Base-by-base conservation (phyloP, 345 rosid genomes). In the Noccaea caerulescens region DNA sequence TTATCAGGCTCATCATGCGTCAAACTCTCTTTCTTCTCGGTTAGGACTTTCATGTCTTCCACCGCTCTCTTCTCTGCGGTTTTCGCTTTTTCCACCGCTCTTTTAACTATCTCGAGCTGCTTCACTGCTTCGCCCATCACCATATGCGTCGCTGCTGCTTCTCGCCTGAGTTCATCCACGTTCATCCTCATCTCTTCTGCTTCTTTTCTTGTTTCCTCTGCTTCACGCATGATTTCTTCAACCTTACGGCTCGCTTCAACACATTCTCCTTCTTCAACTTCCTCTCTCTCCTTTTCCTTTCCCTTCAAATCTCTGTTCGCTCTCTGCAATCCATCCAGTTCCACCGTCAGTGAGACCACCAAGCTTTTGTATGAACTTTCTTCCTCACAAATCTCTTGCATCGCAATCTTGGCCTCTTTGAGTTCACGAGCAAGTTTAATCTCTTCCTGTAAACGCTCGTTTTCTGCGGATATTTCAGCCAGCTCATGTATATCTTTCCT, bases 391-490 rank as follows among this genome's bases (percentile, higher is more conserved):
- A 83, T 71, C 23, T 58, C 42, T 66, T 87, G 82, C 72, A 94
- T 76, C 3, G 64, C 68, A 42, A 59, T 81, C 14, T 87, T 87
- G 6, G 93, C 87, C 54, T 85, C 86, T 55, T 83, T 79, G 1
- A 94, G 85, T 68, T 94, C 97, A n/a, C 88, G 84, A 5, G 80
- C 82, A 59, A 69, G 77, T 66, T 72, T 82, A 80, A 84, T 84
- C 79, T 86, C 90, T 34, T 80, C 84, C 60, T 81, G 85, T 16
- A 91, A 43, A 16, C 37, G 33, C 71, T 89, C 88, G 23, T 89
- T 86, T 42, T 80, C 93, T 0, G 30, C 53, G 20, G 80, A 79
- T 5, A 88, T 81, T 25, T 84, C 86, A 5, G 8, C 68, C 0
- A 89, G 77, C 72, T 41, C 58, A 70, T 91, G 89, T 0, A 89